Conservation (phyloP, 257 asterid genomes). For the Datura wrightii region DNA sequence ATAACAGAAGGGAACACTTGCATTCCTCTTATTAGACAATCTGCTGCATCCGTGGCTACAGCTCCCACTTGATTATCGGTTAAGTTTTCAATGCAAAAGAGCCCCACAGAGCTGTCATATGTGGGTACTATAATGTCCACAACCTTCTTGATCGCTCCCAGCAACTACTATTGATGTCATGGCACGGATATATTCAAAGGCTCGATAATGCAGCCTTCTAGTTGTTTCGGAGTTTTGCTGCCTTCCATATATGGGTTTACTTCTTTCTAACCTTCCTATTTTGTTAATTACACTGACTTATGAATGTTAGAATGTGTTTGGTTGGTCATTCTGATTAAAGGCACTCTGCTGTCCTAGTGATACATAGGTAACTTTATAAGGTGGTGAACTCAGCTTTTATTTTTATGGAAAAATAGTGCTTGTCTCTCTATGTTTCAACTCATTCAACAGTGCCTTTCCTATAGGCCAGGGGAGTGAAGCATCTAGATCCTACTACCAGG, state of each 20-base stretch:
- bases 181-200: background rate
- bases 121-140: background rate
- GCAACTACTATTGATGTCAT: background rate
- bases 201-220: background rate
- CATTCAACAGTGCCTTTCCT: constrained; percentile 35
- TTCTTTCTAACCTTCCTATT: constrained; percentile 5
- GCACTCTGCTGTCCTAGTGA: background rate
- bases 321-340: constrained; percentile 8
- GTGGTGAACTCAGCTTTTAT: background rate
- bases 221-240: background rate
- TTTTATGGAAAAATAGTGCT: background rate
- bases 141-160: background rate
- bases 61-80: background rate
- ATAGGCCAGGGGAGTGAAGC: constrained; percentile 76
- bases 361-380: background rate
- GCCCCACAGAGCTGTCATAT: constrained; percentile 12
- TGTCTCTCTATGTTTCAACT: constrained; percentile 22
- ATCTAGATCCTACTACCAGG: constrained; percentile 77
- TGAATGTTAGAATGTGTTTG: constrained; percentile 4
- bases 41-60: background rate
- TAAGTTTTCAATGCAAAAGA: background rate
- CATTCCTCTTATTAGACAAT: background rate
- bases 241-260: background rate
- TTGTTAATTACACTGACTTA: background rate
- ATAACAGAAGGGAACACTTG: background rate